Evolutionary conservation across 108 stramenopile genomes (phyloP).

Genomic region (Nannochloropsis salina): DNA sequence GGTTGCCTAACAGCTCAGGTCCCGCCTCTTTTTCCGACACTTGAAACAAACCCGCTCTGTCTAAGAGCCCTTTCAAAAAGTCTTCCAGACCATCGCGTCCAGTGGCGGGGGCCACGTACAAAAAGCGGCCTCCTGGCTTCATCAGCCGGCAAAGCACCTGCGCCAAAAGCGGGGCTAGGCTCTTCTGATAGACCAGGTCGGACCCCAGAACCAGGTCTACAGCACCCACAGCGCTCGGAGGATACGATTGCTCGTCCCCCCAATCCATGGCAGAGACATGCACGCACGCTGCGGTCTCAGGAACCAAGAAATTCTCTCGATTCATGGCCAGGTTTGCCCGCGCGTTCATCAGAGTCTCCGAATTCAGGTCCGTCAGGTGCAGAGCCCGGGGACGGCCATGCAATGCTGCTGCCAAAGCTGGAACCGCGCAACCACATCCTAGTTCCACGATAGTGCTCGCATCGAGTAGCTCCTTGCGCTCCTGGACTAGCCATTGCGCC

Average conservation of each 20-base stretch:
- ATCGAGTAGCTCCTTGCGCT: conserved; percentile 5
- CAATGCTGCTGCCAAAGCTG: not conserved
- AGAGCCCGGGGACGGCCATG: not conserved
- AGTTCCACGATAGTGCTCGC: not conserved
- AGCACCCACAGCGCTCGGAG: not conserved
- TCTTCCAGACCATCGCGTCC: conserved; percentile 12
- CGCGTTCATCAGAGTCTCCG: not conserved
- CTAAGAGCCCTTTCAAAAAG: not conserved
- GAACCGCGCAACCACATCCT: conserved; percentile 23
- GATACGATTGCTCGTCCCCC: not conserved
- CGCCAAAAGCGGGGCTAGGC: not conserved
- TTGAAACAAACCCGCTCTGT: not conserved
- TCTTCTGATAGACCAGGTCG: conserved; percentile 21
- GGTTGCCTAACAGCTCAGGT: not conserved
- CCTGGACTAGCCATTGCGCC: not conserved
- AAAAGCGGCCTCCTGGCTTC: not conserved
- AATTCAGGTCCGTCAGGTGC: conserved; percentile 8
- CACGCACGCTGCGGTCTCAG: not conserved
- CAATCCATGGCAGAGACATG: conserved; percentile 20
- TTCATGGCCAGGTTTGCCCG: not conserved
- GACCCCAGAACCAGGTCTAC: conserved; percentile 2
- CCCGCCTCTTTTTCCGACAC: conserved; percentile 3
- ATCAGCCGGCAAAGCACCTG: not conserved
- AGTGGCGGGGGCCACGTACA: conserved; percentile 22
- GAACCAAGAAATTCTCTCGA: not conserved